Evolutionary conservation across 2,329 filamentous ascomycete species (phyloP).

Genomic region (Colletotrichum melonis): DNA sequence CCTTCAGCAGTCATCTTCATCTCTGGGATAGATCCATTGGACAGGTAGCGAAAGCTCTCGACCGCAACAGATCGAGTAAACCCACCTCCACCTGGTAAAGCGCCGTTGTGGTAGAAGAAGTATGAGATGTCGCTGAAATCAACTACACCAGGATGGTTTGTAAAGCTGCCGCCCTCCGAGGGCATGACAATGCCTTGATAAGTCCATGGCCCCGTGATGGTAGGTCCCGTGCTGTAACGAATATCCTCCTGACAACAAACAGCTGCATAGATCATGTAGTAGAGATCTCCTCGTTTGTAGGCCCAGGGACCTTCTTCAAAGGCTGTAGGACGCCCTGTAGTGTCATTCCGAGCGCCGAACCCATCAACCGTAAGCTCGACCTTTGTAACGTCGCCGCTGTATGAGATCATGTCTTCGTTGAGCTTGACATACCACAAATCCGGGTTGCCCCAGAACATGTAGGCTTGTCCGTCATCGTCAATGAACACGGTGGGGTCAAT

Average conservation of each 20-base stretch:
- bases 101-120: neutral
- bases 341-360: conserved; percentile 11
- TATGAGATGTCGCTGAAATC: neutral
- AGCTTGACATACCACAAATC: conserved; percentile 51
- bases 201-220: conserved; percentile 26
- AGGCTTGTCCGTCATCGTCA: conserved; percentile 55
- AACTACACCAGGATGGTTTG: neutral
- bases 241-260: conserved; percentile 46
- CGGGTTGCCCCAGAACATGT: conserved; percentile 42
- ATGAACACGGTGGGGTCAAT: conserved; percentile 54
- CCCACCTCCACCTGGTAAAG: neutral
- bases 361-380: neutral
- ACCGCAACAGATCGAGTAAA: neutral
- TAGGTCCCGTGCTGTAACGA: conserved; percentile 42
- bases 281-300: conserved; percentile 43
- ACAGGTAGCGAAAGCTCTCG: neutral
- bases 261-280: conserved; percentile 45
- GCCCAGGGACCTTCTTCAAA: conserved; percentile 47
- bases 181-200: neutral
- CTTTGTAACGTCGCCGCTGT: conserved; percentile 40
- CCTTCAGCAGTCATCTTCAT: conserved; percentile 43
- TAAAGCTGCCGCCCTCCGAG: neutral
- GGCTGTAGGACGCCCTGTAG: conserved; percentile 18
- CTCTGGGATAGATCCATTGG: conserved; percentile 44
- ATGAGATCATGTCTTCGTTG: conserved; percentile 53